Evolutionary conservation across 2,329 filamentous ascomycete species (phyloP).

Genomic region (Didymella lethalis): DNA sequence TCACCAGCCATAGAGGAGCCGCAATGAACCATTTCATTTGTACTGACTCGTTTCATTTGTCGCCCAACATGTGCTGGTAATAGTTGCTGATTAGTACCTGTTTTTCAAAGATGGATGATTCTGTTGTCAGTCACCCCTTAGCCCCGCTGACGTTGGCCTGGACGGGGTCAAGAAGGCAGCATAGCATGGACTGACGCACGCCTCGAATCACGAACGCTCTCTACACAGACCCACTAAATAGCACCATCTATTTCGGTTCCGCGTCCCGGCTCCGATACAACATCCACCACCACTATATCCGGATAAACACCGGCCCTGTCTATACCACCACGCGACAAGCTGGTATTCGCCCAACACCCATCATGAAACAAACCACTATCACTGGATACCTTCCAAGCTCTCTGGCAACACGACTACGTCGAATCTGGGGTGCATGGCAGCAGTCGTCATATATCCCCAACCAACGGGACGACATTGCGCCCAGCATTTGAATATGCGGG

Average conservation of each 20-base stretch:
- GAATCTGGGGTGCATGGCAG: not conserved
- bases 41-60: not conserved
- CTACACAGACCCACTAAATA: no score
- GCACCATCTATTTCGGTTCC: constrained; percentile 5
- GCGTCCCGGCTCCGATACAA: constrained; percentile 5
- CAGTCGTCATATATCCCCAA: not conserved
- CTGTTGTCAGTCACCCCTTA: no score
- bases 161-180: no score
- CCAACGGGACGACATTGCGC: not conserved
- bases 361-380: not conserved
- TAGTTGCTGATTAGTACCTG: no score
- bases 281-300: constrained; percentile 8
- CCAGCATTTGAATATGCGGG: not conserved
- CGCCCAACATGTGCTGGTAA: no score
- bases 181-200: no score
- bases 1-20: constrained; percentile 9
- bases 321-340: not conserved
- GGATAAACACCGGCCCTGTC: constrained; percentile 11
- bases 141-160: no score
- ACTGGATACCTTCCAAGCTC: not conserved
- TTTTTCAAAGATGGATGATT: no score
- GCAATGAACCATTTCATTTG: constrained; percentile 15
- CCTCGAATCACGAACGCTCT: no score
- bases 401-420: not conserved
- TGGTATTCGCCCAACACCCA: constrained; percentile 14